These are phyloP conservation scores for Coniochaeta ligniaria DNA, from an alignment of 2,329 filamentous ascomycete species.

Conservation along the genomic window DNA sequence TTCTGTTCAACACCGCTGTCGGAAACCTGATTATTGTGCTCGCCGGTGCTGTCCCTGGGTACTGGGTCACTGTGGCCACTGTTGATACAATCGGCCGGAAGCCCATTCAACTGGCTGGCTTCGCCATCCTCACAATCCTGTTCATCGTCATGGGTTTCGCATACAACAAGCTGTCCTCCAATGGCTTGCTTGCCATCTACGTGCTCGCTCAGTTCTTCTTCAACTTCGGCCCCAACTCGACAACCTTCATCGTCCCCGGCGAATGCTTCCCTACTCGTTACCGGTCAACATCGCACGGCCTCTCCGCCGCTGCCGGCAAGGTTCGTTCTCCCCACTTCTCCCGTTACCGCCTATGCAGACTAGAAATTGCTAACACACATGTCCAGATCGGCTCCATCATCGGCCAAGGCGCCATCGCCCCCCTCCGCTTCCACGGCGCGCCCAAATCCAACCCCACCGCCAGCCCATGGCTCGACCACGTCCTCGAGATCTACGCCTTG, in stretches of 20 bases:
- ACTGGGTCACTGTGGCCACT: constrained; percentile 68
- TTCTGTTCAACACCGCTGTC: constrained; percentile 66
- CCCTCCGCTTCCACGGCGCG: constrained; percentile 39
- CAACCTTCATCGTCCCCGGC: constrained; percentile 49
- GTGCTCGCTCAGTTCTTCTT: constrained; percentile 53
- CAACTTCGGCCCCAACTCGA: constrained; percentile 52
- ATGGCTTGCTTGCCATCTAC: constrained; percentile 48
- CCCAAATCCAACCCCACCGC: constrained; percentile 27
- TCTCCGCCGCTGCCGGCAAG: constrained; percentile 37
- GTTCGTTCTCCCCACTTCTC: not conserved
- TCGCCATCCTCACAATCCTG: constrained; percentile 52
- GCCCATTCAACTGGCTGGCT: constrained; percentile 64
- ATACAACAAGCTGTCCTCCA: constrained; percentile 43
- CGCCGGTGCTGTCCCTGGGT: constrained; percentile 72
- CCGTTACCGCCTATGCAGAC: not conserved
- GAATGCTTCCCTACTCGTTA: constrained; percentile 51
- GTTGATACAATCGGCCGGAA: constrained; percentile 70
- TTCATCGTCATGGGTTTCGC: constrained; percentile 58
- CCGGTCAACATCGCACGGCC: constrained; percentile 49
- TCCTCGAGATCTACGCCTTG: constrained; percentile 66
- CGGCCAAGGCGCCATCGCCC: constrained; percentile 50
- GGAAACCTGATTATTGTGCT: constrained; percentile 75
- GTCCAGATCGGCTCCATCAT: constrained; percentile 48
- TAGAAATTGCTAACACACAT: constrained; percentile 21
- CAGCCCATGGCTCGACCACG: constrained; percentile 68